Percentiles rank a stretch among this genome's conserved stretches.
These are phyloP conservation scores for Nakaseomyces kungkrabaensis DNA, from an alignment of 1,139 yeast genomes.

Conservation along the genomic window DNA sequence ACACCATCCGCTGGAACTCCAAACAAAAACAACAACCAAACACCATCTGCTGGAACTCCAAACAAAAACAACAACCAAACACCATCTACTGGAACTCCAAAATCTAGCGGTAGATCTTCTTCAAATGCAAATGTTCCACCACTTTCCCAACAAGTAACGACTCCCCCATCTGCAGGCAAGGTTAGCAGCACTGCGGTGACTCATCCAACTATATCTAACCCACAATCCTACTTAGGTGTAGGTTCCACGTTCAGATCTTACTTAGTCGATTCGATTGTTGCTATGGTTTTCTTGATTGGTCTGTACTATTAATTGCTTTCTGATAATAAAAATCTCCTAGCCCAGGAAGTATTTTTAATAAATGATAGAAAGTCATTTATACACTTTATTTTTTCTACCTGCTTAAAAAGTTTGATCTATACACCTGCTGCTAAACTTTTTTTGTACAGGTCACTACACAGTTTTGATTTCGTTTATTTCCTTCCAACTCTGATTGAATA, in stretches of 20 bases:
- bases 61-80: neutral
- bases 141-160: neutral
- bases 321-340: too few relatives aligned
- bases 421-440: too few relatives aligned
- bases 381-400: too few relatives aligned
- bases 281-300: neutral
- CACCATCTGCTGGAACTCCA: neutral
- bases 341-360: too few relatives aligned
- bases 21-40: neutral
- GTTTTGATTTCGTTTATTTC: too few relatives aligned
- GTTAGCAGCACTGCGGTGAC: neutral
- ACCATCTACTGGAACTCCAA: neutral
- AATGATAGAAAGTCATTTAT: too few relatives aligned
- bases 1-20: neutral
- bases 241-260: neutral
- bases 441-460: too few relatives aligned
- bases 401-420: too few relatives aligned
- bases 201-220: neutral
- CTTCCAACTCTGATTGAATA: too few relatives aligned
- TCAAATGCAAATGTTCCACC: neutral
- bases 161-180: neutral
- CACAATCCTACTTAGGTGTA: neutral
- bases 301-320: too few relatives aligned
- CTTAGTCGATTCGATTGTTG: neutral
- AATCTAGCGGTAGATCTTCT: neutral